Conservation (phyloP, 1,284 basidiomycete species). For the Rugiboletus extremiorientalis region DNA sequence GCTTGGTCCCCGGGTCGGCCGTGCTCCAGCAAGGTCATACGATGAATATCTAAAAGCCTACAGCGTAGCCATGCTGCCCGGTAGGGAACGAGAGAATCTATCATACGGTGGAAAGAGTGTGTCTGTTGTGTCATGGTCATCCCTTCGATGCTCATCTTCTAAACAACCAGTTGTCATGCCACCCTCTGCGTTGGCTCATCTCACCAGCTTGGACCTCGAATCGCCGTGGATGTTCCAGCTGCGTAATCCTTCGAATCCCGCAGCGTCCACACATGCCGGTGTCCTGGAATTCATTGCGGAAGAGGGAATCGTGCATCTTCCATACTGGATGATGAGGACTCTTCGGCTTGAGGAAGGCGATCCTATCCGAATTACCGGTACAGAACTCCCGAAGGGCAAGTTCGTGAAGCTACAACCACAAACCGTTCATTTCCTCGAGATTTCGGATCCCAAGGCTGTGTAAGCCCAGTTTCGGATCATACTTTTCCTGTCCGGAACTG, state of each 20-base stretch:
- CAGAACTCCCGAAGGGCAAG: slow-evolving; percentile 90
- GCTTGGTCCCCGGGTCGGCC: slow-evolving; percentile 45
- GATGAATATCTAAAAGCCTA: slow-evolving; percentile 86
- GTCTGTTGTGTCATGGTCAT: slow-evolving; percentile 37
- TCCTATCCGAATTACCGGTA: slow-evolving; percentile 88
- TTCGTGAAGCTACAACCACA: slow-evolving; percentile 98
- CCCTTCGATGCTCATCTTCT: slow-evolving; percentile 2
- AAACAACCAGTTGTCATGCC: slow-evolving; percentile 89
- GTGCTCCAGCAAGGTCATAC: slow-evolving; percentile 62
- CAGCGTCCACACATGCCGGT: slow-evolving; percentile 91
- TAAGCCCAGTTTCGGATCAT: slow-evolving; percentile 43
- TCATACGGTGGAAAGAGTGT: slow-evolving; percentile 97
- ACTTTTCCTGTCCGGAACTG: background rate
- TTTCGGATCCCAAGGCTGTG: slow-evolving; percentile 96
- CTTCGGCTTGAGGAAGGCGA: slow-evolving; percentile 93
- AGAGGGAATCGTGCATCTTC: slow-evolving; percentile 93
- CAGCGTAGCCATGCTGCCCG: slow-evolving; percentile 83
- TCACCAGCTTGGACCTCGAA: slow-evolving; percentile 89
- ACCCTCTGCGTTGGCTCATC: slow-evolving; percentile 86
- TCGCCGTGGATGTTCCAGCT: slow-evolving; percentile 97
- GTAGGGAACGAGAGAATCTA: slow-evolving; percentile 80
- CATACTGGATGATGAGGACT: slow-evolving; percentile 99
- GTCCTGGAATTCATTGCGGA: slow-evolving; percentile 99
- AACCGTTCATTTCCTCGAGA: slow-evolving; percentile 91
- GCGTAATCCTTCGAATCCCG: slow-evolving; percentile 84